phyloP scores from a whole-genome alignment of 352 stramenopile genomes.

The Peronospora farinosa region DNA sequence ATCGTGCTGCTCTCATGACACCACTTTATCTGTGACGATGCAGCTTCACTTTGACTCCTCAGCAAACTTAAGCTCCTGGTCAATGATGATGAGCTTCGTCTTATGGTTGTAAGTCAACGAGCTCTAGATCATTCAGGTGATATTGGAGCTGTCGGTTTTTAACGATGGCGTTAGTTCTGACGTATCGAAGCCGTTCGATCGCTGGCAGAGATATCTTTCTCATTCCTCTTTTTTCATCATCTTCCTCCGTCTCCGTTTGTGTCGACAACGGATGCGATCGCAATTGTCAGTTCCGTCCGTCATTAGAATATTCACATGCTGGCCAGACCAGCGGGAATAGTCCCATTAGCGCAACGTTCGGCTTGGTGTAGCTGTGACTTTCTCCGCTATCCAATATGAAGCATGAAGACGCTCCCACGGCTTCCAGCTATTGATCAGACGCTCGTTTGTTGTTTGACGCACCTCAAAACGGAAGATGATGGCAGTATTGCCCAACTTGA shows the following conservation, averaged over 20 bases:
- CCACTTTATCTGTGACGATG: constrained; percentile 80
- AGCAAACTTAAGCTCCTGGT: constrained; percentile 88
- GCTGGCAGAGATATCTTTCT: constrained; percentile 39
- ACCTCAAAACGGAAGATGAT: constrained; percentile 31
- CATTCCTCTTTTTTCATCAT: constrained; percentile 34
- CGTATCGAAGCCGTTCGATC: constrained; percentile 56
- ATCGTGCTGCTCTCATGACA: constrained; percentile 80
- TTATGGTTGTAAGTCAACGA: constrained; percentile 89
- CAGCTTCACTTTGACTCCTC: constrained; percentile 85
- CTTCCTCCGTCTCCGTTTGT: constrained; percentile 10
- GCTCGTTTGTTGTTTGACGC: constrained; percentile 38
- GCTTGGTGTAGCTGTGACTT: constrained; percentile 8
- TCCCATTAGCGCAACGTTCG: constrained; percentile 4
- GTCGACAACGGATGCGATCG: constrained; percentile 12
- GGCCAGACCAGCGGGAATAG: constrained; percentile 2
- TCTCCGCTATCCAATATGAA: constrained; percentile 34
- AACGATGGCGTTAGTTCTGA: constrained; percentile 86
- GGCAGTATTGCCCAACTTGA: constrained; percentile 1
- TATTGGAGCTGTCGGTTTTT: constrained; percentile 69
- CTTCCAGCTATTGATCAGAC: constrained; percentile 53
- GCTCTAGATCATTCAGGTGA: constrained; percentile 68
- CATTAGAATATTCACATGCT: constrained; percentile 29
- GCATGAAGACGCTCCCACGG: constrained; percentile 48
- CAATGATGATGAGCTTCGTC: constrained; percentile 87
- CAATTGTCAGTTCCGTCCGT: neutral